Percentiles rank a stretch among this genome's conserved stretches.
phyloP scores from a whole-genome alignment of 768 basidiomycete genomes.

The Hirschioporus abietinus region DNA sequence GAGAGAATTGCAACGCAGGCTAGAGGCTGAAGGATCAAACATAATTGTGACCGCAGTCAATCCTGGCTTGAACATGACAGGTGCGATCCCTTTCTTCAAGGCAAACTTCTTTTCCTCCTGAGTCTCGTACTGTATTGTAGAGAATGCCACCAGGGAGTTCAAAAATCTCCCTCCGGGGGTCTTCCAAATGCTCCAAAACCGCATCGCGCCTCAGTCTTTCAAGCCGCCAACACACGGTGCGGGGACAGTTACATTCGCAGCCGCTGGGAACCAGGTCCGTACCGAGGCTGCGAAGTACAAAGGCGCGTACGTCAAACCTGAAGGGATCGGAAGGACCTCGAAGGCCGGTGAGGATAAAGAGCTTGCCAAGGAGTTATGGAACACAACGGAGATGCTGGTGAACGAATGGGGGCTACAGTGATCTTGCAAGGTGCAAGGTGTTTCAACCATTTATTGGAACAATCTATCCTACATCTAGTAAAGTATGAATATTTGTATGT shows the following conservation, averaged over 20 bases:
- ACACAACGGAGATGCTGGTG: conserved; percentile 30
- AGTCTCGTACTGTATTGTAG: too few species aligned
- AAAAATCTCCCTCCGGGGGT: background rate
- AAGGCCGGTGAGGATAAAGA: conserved; percentile 25
- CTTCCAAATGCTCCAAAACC: too few species aligned
- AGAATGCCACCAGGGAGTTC: background rate
- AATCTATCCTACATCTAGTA: too few species aligned
- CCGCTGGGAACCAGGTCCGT: conserved; percentile 29
- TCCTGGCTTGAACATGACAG: conserved; percentile 37
- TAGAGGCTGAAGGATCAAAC: conserved; percentile 31
- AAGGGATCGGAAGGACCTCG: conserved; percentile 25
- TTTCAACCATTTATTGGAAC: too few species aligned
- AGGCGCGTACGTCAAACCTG: conserved; percentile 32
- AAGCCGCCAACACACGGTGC: conserved; percentile 29
- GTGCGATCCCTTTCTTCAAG: conserved; percentile 13
- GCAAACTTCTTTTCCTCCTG: background rate
- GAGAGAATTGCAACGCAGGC: conserved; percentile 10
- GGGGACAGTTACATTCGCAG: conserved; percentile 33
- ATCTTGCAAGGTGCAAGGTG: too few species aligned
- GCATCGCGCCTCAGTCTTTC: too few species aligned
- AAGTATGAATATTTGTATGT: too few species aligned
- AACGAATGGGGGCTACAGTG: conserved; percentile 20
- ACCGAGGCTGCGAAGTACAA: conserved; percentile 29
- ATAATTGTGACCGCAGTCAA: conserved; percentile 37
- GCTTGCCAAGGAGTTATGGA: conserved; percentile 35